These are phyloP conservation scores for Iberis pinnata DNA, from an alignment of 345 rosid genomes.

Conservation along the genomic window DNA sequence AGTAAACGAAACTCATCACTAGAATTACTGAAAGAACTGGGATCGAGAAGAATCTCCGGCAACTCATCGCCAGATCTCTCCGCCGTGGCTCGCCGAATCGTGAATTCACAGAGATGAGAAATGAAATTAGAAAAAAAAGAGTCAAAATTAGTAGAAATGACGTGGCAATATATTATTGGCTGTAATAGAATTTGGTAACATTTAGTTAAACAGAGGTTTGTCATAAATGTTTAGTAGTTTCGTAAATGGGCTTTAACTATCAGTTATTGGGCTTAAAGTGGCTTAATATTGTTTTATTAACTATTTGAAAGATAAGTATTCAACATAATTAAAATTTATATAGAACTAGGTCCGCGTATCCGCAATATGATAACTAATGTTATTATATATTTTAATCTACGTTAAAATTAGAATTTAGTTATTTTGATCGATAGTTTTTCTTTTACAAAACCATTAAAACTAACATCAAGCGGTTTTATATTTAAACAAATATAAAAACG, in stretches of 20 bases:
- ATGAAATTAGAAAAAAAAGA: not conserved
- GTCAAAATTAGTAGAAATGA: not conserved
- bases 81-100: not conserved
- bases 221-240: not conserved
- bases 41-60: slow-evolving; percentile 44
- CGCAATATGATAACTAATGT: too few relatives aligned
- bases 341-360: too few relatives aligned
- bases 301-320: not conserved
- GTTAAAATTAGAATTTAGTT: too few relatives aligned
- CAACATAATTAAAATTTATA: not conserved
- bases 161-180: slow-evolving; percentile 7
- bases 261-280: not conserved
- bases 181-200: too few relatives aligned
- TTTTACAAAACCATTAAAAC: too few relatives aligned
- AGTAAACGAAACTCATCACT: slow-evolving; percentile 47
- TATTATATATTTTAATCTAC: too few relatives aligned
- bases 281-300: not conserved
- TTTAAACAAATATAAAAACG: too few relatives aligned
- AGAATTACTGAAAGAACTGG: slow-evolving; percentile 44
- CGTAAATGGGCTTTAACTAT: not conserved
- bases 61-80: slow-evolving; percentile 32
- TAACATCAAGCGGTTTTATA: too few relatives aligned
- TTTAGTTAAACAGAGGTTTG: too few relatives aligned
- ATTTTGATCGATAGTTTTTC: too few relatives aligned
- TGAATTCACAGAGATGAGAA: not conserved